A percentile compares a stretch with the other conserved stretches of the same genome.
Evolutionary conservation across 129 eudicot species (phyloP).

Genomic region (Tanacetum coccineum): DNA sequence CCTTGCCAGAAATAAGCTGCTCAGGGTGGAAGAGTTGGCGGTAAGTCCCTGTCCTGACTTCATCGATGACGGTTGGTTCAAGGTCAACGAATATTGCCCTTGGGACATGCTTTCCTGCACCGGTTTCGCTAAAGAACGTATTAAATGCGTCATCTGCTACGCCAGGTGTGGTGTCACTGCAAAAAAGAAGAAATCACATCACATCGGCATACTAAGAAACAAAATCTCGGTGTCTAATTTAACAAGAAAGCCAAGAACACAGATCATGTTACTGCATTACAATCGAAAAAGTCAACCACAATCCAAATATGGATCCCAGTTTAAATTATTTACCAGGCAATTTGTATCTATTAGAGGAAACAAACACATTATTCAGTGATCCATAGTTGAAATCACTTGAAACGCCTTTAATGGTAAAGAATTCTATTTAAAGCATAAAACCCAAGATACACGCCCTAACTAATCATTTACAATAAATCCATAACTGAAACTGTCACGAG

Average conservation of each 20-base stretch:
- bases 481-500: neutral
- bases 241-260: constrained; percentile 3
- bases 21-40: constrained; percentile 99
- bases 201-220: constrained; percentile 3
- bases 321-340: constrained; percentile 1
- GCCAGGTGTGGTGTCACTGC: constrained; percentile 79
- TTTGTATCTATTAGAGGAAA: too few species aligned
- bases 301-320: constrained; percentile 21
- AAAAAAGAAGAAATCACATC: neutral
- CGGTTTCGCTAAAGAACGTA: constrained; percentile 91
- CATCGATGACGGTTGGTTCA: constrained; percentile 96
- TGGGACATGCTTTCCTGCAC: constrained; percentile 97
- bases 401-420: neutral
- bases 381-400: constrained; percentile 12
- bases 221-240: neutral
- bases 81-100: constrained; percentile 93
- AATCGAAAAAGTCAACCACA: constrained; percentile 21
- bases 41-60: constrained; percentile 80
- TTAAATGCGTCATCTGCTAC: constrained; percentile 88
- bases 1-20: constrained; percentile 96
- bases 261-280: constrained; percentile 7
- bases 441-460: constrained; percentile 11
- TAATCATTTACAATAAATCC: neutral
- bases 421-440: constrained; percentile 8
- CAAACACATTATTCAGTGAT: constrained; percentile 20